Base-by-base conservation (phyloP, 345 rosid genomes). In the Trapa bicornis region DNA sequence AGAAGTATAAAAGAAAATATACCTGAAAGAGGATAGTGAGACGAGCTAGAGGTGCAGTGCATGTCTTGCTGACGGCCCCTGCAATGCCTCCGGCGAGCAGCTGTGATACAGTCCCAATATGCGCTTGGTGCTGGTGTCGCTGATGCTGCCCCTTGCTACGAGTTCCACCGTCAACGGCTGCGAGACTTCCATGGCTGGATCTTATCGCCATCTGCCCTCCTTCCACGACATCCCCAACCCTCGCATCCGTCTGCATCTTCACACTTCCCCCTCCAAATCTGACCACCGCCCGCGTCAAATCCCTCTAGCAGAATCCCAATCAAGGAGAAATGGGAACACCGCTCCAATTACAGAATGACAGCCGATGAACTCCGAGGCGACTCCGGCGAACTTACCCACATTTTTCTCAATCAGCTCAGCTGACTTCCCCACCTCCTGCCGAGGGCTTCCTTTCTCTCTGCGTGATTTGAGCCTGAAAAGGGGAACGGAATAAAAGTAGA, bases 11-110 rank as follows among this genome's bases (percentile, higher is more conserved):
- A 45, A 37, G 3, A 45, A 16, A 69, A 47, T 45, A 56, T 32
- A 90, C 99, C 96, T 94, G 99, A 68, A 91, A 94, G 67, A 94
- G 96, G 68, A 94, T 94, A 72, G 97, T 87, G 72, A 94, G 93
- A 15, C 99, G 91, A 70, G 96, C 93, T 14, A 89, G 85, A 64
- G 99, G 99, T 8, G 97, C 96, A 7, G 97, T 94, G 71, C 99
- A 94, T 52, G 99, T 94, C 78, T 94, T 94, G 78, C 96, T 86
- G 66, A 94, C 80, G 71, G 96, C 97, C 10, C 99, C 99, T 3
- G 97, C 96, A 65, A 91, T 74, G 11, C 99, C 97, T 62, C 99
- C 99, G 41, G 99, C 93, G 11, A 94, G 71, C 42, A 94, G 86
- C 80, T 94, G 96, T 2, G 92, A 76, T 7, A 87, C 76, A 0